These are phyloP conservation scores for Daldinia grandis DNA, from an alignment of 495 filamentous ascomycete species.

Conservation along the genomic window DNA sequence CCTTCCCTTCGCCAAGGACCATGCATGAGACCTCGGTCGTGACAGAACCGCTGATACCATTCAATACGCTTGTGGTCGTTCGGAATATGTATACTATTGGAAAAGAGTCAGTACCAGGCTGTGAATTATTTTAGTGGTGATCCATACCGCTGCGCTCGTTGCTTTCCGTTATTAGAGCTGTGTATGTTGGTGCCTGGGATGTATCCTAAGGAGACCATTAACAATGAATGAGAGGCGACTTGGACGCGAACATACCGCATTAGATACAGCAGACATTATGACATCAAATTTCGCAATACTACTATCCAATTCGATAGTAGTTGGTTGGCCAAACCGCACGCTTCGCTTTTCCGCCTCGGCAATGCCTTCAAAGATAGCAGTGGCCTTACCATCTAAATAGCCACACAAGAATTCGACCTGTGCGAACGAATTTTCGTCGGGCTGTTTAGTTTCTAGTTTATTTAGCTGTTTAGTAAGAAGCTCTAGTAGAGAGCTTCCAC, in stretches of 20 bases:
- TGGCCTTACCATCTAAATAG: conserved; percentile 52
- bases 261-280: conserved; percentile 41
- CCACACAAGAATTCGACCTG: conserved; percentile 57
- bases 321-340: conserved; percentile 59
- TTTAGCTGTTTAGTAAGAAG: conserved; percentile 57
- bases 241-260: conserved; percentile 41
- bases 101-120: background rate
- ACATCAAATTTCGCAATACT: conserved; percentile 53
- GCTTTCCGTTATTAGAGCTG: conserved; percentile 44
- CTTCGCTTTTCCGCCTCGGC: conserved; percentile 63
- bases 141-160: conserved; percentile 33
- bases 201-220: conserved; percentile 45
- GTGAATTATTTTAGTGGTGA: background rate
- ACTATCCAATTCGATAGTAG: conserved; percentile 48
- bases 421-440: conserved; percentile 51
- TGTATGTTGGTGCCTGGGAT: conserved; percentile 44
- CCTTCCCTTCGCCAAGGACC: conserved; percentile 49
- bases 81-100: conserved; percentile 57
- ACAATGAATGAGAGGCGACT: background rate
- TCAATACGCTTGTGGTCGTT: conserved; percentile 49
- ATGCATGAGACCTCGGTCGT: conserved; percentile 47
- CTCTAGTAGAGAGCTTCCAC: conserved; percentile 52
- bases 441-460: conserved; percentile 50
- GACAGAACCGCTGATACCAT: conserved; percentile 52
- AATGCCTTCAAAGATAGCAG: conserved; percentile 58